Evolutionary conservation across 108 stramenopile species (phyloP).

Genomic region (Epithemia pelagica): DNA sequence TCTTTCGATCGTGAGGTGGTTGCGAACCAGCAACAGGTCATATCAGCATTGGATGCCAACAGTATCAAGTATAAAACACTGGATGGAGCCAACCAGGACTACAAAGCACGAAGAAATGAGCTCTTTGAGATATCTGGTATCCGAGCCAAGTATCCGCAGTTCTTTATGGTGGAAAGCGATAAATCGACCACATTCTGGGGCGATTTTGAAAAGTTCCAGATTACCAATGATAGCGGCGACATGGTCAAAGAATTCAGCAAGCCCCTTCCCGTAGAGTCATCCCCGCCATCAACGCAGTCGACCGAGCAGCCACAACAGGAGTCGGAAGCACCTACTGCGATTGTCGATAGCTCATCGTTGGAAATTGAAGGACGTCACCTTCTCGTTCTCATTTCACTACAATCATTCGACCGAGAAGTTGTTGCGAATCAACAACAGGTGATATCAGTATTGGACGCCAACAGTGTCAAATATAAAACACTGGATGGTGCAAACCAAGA

Average conservation of each 20-base stretch:
- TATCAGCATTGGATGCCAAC: neutral
- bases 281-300: neutral
- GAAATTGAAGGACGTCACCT: conserved; percentile 18
- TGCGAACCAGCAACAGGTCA: neutral
- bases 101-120: conserved; percentile 37
- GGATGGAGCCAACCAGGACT: conserved; percentile 34
- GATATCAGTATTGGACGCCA: conserved; percentile 17
- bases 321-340: neutral
- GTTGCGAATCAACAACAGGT: conserved; percentile 28
- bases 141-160: conserved; percentile 58
- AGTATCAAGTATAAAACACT: conserved; percentile 7
- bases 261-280: neutral
- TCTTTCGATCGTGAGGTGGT: neutral
- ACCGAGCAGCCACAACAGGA: neutral
- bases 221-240: conserved; percentile 12
- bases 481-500: conserved; percentile 56
- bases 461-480: conserved; percentile 25
- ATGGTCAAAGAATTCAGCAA: neutral
- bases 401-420: conserved; percentile 22
- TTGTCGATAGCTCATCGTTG: neutral
- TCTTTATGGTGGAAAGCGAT: conserved; percentile 37
- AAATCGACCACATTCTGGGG: conserved; percentile 17
- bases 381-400: conserved; percentile 21
- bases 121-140: conserved; percentile 50
- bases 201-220: conserved; percentile 1